Base-by-base conservation (phyloP, 345 rosid genomes). In the Excoecaria cochinchinensis region DNA sequence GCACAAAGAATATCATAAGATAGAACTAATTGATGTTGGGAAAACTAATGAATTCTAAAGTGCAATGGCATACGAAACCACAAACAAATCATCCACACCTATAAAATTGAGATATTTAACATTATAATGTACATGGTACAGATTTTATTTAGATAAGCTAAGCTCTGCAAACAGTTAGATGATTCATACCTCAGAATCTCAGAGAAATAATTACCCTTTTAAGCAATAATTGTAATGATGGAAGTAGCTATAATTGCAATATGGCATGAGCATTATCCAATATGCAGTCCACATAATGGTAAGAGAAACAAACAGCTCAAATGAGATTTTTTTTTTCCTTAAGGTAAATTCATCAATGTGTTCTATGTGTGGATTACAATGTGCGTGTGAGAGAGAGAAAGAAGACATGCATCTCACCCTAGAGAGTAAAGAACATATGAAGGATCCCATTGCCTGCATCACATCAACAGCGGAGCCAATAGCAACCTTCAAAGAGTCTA, bases 381-480 rank as follows among this genome's bases (percentile, higher is more conserved):
- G 51, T 31, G 31, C 31, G 50, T n/a, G 71, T 70, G 71, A 63
- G 46, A 69, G 58, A 24, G 42, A 66, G 53, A 56, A 66, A 17
- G 10, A 63, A 22, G 11, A 44, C 14, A 47, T 65, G 25, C 42
- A 79, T 63, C 94, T 85, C 65, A 93, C 99, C 92, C 83, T 89
- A 36, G 93, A 85, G 64, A 83, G 88, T 75, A 88, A 85, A 73
- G 90, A 83, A 79, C 87, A 85, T 74, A 90, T 86, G 75, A 93
- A 89, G 47, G 90, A 86, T 89, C 94, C 97, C 86, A 91, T 89
- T 58, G 91, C 87, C 78, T 89, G 95, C 97, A 96, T 89, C 82
- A 96, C 92, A 73, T 90, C 97, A 47, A 93, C 92, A 65, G 97
- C 98, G 15, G 97, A 91, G 84, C 89, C 86, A 87, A 93, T 79